These are phyloP conservation scores for Lycium barbarum DNA, from an alignment of 257 asterid species.

Conservation along the genomic window DNA sequence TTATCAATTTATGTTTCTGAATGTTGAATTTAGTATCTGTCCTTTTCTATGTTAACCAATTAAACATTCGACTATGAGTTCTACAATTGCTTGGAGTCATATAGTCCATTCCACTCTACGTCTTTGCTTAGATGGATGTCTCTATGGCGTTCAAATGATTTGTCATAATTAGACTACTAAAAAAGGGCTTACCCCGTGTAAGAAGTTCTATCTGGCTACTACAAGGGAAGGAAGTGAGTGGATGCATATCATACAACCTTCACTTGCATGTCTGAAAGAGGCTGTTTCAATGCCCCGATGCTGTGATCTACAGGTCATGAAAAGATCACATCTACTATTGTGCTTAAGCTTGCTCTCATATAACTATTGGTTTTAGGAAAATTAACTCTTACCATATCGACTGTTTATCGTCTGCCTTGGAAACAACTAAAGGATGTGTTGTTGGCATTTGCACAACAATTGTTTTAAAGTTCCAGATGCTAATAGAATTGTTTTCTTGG, in stretches of 20 bases:
- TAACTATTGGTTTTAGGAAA: too few species aligned
- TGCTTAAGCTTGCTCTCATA: too few species aligned
- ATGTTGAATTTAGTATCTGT: neutral
- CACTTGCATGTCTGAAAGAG: neutral
- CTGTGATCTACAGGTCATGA: neutral
- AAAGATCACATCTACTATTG: neutral
- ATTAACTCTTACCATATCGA: too few species aligned
- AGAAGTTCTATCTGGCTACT: constrained; percentile 15
- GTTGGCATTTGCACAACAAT: neutral
- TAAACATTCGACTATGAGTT: neutral
- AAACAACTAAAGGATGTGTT: too few species aligned
- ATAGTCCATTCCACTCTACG: neutral
- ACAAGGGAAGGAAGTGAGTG: neutral
- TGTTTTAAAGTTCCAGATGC: neutral
- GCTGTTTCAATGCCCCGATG: neutral
- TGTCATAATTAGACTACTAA: neutral
- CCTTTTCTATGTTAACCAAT: neutral
- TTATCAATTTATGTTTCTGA: neutral
- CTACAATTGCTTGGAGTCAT: neutral
- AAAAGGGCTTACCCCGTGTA: neutral
- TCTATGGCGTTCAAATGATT: neutral
- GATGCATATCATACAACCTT: neutral
- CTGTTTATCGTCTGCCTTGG: neutral
- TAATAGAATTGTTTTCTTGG: constrained; percentile 16
- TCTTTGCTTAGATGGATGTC: neutral